These are phyloP conservation scores for Caryocar brasiliense DNA, from an alignment of 441 rosid genomes.

Conservation along the genomic window DNA sequence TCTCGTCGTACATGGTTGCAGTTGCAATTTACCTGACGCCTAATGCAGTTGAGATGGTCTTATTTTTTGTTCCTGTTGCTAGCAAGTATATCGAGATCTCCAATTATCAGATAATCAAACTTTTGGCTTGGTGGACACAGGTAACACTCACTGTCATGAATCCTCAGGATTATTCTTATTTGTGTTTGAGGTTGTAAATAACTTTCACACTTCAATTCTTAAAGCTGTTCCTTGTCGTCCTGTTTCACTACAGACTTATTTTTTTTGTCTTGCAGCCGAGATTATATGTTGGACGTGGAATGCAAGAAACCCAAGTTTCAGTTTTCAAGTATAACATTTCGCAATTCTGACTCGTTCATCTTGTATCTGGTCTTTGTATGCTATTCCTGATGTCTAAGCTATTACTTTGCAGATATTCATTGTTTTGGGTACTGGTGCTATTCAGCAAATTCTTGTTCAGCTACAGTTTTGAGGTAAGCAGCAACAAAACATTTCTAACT, in stretches of 20 bases:
- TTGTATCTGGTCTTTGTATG: constrained; percentile 2
- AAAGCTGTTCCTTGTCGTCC: too few species aligned
- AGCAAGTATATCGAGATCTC: constrained; percentile 81
- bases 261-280: constrained; percentile 55
- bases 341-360: constrained; percentile 10
- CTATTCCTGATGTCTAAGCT: constrained; percentile 4
- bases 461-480: constrained; percentile 80
- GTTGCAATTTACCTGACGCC: constrained; percentile 61
- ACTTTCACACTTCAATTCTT: too few species aligned
- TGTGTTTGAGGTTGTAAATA: background rate
- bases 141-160: constrained; percentile 24
- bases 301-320: constrained; percentile 94
- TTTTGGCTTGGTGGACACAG: constrained; percentile 78
- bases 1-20: constrained; percentile 82
- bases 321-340: constrained; percentile 60
- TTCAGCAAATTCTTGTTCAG: constrained; percentile 68
- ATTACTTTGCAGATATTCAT: constrained; percentile 50
- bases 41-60: constrained; percentile 71
- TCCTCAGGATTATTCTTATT: background rate
- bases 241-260: background rate
- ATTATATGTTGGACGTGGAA: constrained; percentile 81
- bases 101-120: constrained; percentile 45
- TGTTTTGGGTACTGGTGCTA: constrained; percentile 84
- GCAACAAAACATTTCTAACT: constrained; percentile 4
- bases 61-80: constrained; percentile 79